Percentiles rank a stretch among this genome's conserved stretches.
phyloP scores from a whole-genome alignment of 2,329 filamentous ascomycete species.

The Stemphylium beticola region DNA sequence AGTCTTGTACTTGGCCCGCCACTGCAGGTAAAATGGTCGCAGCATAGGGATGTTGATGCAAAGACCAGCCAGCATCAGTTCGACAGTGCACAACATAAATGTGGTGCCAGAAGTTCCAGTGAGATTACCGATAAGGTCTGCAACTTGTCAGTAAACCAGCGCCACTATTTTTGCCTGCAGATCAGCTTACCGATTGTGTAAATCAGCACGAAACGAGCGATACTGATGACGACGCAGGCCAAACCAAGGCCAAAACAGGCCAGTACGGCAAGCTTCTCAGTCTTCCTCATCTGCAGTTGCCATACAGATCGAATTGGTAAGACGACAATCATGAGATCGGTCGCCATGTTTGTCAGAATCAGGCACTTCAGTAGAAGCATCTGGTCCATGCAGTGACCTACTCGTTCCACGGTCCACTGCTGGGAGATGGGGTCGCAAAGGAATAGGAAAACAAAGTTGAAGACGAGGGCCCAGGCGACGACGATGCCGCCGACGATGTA shows the following conservation, averaged over 20 bases:
- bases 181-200: conserved; percentile 21
- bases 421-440: conserved; percentile 32
- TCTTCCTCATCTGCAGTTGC: conserved; percentile 31
- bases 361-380: conserved; percentile 26
- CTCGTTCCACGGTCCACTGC: conserved; percentile 28
- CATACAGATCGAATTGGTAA: conserved; percentile 25
- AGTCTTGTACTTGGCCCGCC: conserved; percentile 27
- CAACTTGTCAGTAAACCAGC: background rate
- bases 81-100: conserved; percentile 31
- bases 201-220: conserved; percentile 29
- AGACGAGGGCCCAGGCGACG: conserved; percentile 26
- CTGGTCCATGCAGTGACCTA: conserved; percentile 32
- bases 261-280: conserved; percentile 29
- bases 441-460: conserved; percentile 32
- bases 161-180: too few species aligned
- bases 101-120: conserved; percentile 30
- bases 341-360: conserved; percentile 26
- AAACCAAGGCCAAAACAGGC: conserved; percentile 29
- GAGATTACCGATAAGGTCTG: conserved; percentile 28
- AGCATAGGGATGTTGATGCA: conserved; percentile 35
- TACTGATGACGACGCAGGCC: conserved; percentile 26
- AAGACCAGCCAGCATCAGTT: conserved; percentile 30
- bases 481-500: conserved; percentile 24
- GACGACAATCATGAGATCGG: conserved; percentile 24
- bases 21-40: conserved; percentile 28